These are phyloP conservation scores for Botrytis sinoallii DNA, from an alignment of 2,329 filamentous ascomycete species.

Conservation along the genomic window DNA sequence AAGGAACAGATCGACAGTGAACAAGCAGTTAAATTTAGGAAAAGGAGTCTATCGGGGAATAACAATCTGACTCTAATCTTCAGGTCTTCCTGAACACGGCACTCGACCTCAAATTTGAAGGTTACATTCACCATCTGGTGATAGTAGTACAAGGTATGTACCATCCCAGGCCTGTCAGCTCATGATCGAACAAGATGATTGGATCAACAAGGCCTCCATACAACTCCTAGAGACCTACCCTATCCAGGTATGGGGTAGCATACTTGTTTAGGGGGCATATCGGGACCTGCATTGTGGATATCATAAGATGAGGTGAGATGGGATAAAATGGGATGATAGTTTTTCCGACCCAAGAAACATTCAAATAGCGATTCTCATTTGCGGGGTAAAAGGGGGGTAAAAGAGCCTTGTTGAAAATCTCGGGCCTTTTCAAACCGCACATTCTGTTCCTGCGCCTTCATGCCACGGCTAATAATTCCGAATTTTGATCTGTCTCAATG, in stretches of 20 bases:
- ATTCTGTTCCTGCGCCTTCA: neutral
- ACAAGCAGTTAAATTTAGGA: neutral
- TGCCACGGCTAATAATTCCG: no score
- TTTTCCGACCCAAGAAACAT: neutral
- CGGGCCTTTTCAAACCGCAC: neutral
- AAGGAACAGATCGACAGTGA: neutral
- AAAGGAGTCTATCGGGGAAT: neutral
- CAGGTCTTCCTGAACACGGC: neutral
- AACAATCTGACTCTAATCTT: neutral
- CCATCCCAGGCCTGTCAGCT: neutral
- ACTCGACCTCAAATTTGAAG: neutral
- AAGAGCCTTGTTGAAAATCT: neutral
- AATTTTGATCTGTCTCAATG: neutral
- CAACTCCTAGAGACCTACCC: neutral
- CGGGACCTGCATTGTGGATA: neutral
- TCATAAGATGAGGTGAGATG: slow-evolving; percentile 5
- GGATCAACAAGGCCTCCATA: neutral
- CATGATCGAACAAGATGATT: slow-evolving; percentile 2
- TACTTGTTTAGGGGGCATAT: neutral
- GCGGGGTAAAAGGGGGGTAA: neutral
- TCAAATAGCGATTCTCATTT: neutral
- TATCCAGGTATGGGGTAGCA: neutral
- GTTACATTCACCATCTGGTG: neutral
- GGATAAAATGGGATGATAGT: no score
- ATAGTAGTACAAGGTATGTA: neutral